Evolutionary conservation across 345 rosid genomes (phyloP).

Genomic region (Brassica nigra): DNA sequence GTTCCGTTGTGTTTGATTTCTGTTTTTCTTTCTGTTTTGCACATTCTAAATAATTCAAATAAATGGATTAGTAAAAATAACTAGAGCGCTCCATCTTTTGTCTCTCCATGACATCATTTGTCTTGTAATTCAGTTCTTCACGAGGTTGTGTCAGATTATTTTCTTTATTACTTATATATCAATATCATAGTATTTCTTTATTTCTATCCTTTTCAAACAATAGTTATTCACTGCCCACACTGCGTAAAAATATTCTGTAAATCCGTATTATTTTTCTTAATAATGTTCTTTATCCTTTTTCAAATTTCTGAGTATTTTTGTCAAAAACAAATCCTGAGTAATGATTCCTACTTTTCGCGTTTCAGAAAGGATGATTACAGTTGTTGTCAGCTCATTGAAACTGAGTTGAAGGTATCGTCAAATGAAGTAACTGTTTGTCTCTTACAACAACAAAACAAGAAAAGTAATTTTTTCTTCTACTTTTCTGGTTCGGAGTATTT

Average conservation of each 20-base stretch:
- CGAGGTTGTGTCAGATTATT: slow-evolving; percentile 84
- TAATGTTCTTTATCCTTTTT: slow-evolving; percentile 6
- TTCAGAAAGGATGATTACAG: slow-evolving; percentile 38
- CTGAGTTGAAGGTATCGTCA: slow-evolving; percentile 27
- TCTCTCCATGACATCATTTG: slow-evolving; percentile 76
- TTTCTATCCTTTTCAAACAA: slow-evolving; percentile 36
- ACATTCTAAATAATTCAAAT: slow-evolving; percentile 19
- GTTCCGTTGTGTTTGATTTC: slow-evolving; percentile 39
- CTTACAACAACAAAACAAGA: slow-evolving; percentile 13
- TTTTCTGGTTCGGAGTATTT: not conserved
- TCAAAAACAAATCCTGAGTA: not conserved
- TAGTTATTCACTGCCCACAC: slow-evolving; percentile 37
- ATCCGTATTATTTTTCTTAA: too few relatives aligned
- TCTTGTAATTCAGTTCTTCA: slow-evolving; percentile 76
- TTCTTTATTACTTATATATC: not conserved
- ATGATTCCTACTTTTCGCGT: slow-evolving; percentile 34
- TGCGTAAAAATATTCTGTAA: slow-evolving; percentile 22
- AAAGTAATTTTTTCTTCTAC: not conserved
- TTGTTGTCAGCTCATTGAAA: slow-evolving; percentile 38
- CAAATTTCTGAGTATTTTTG: not conserved
- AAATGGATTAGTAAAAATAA: slow-evolving; percentile 14
- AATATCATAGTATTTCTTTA: not conserved
- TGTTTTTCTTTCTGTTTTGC: slow-evolving; percentile 8
- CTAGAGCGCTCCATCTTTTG: slow-evolving; percentile 46
- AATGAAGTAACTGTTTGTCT: slow-evolving; percentile 31